Evolutionary conservation across 169 alveolate species (phyloP).

Genomic region (Babesia bigemina): DNA sequence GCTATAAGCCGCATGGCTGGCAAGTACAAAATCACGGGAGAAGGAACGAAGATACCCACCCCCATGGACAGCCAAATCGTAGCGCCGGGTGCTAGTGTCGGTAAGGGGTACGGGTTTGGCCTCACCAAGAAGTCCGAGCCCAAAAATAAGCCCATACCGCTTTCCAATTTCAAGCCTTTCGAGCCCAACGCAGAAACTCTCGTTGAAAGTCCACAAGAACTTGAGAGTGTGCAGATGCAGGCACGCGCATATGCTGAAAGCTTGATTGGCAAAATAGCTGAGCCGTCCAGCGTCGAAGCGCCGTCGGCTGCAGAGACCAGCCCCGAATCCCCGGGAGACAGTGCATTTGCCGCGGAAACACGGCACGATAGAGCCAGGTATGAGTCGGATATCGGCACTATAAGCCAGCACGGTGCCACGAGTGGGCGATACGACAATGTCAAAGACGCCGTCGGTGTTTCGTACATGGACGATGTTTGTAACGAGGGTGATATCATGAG

Average conservation of each 20-base stretch:
- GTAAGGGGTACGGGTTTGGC: slow-evolving; percentile 64
- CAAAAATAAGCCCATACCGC: slow-evolving; percentile 50
- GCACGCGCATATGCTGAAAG: slow-evolving; percentile 16
- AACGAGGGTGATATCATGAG: slow-evolving; percentile 77
- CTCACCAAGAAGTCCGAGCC: slow-evolving; percentile 45
- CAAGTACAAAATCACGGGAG: slow-evolving; percentile 58
- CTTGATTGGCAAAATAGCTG: neutral
- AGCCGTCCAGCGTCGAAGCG: neutral
- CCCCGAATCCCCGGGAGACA: neutral
- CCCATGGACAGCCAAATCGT: slow-evolving; percentile 58
- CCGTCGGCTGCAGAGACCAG: neutral
- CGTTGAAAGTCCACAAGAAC: slow-evolving; percentile 10
- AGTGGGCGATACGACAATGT: neutral
- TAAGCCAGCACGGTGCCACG: neutral
- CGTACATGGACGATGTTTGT: slow-evolving; percentile 75
- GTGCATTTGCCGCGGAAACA: neutral
- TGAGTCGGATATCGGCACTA: neutral
- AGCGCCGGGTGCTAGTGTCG: slow-evolving; percentile 70
- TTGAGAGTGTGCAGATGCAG: neutral
- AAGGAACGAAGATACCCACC: slow-evolving; percentile 43
- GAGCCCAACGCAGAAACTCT: neutral
- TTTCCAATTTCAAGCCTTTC: slow-evolving; percentile 32
- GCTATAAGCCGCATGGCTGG: slow-evolving; percentile 52
- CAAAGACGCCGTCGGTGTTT: slow-evolving; percentile 42
- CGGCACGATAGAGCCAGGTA: neutral